phyloP scores from a whole-genome alignment of 768 basidiomycete species.

The Pisolithus tinctorius region DNA sequence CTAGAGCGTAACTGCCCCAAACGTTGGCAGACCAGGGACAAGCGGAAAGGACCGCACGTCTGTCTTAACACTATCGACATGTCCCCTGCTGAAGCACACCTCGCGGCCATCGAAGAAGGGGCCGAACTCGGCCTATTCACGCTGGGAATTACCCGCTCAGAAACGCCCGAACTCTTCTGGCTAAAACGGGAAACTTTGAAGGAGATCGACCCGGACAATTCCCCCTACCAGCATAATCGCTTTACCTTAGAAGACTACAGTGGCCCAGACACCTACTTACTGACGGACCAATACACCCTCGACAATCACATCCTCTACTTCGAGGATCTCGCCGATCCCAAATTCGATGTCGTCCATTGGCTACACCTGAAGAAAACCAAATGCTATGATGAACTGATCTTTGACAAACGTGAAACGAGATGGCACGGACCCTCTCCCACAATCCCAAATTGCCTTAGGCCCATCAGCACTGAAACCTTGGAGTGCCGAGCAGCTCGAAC shows the following conservation, averaged over 20 bases:
- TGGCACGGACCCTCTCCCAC: not conserved
- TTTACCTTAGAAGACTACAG: not conserved
- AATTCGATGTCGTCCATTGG: not conserved
- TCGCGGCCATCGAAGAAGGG: not conserved
- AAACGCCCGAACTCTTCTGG: no score
- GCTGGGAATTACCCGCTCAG: not conserved
- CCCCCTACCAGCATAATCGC: not conserved
- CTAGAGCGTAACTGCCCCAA: not conserved
- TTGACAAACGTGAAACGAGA: not conserved
- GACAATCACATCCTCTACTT: no score
- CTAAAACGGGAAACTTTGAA: no score
- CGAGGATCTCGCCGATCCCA: not conserved
- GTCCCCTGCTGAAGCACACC: not conserved
- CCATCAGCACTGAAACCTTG: no score
- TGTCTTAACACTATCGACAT: not conserved
- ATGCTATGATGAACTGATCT: not conserved
- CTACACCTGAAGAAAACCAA: not conserved
- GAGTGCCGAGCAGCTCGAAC: no score
- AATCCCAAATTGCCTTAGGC: no score
- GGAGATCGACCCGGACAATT: not conserved
- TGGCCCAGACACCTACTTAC: not conserved
- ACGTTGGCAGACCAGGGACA: not conserved
- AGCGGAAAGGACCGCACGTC: not conserved
- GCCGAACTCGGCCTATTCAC: not conserved
- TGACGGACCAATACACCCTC: not conserved